Conservation (phyloP, 208 protist species). For the Angomonas desouzai region DNA sequence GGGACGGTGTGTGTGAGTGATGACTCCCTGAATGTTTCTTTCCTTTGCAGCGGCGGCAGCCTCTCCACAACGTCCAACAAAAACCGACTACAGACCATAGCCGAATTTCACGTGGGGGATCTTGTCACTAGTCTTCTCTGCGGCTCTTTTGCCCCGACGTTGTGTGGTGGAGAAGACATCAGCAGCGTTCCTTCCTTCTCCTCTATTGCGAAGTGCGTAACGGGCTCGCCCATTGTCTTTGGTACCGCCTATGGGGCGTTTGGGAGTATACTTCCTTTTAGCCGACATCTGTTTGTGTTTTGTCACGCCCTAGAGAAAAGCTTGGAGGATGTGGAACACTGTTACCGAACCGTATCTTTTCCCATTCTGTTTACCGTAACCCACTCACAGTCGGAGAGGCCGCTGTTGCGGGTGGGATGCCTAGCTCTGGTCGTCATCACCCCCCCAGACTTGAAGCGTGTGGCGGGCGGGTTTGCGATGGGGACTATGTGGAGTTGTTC, state of each 20-base stretch:
- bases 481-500: constrained; percentile 1
- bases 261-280: constrained; percentile 64
- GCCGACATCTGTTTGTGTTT: constrained; percentile 40
- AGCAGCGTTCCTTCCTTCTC: background rate
- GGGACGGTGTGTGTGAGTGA: constrained; percentile 48
- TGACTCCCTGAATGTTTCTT: constrained; percentile 59
- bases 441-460: background rate
- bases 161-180: constrained; percentile 8
- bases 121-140: constrained; percentile 52
- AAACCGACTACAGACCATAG: constrained; percentile 21
- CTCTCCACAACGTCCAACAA: too few relatives aligned
- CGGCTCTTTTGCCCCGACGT: constrained; percentile 60
- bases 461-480: background rate
- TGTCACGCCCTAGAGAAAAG: constrained; percentile 47
- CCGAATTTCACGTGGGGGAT: constrained; percentile 72
- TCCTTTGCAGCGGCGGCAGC: constrained; percentile 21
- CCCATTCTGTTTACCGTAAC: background rate
- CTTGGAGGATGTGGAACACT: constrained; percentile 18
- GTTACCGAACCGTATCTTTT: constrained; percentile 4
- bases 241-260: constrained; percentile 69
- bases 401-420: background rate
- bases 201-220: constrained; percentile 21
- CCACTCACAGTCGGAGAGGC: background rate
- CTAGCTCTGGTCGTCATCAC: background rate
- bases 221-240: constrained; percentile 58